Percentiles rank a stretch among this genome's conserved stretches.
phyloP scores from a whole-genome alignment of 2,329 filamentous ascomycete genomes.

The Pseudogymnoascus sp. region DNA sequence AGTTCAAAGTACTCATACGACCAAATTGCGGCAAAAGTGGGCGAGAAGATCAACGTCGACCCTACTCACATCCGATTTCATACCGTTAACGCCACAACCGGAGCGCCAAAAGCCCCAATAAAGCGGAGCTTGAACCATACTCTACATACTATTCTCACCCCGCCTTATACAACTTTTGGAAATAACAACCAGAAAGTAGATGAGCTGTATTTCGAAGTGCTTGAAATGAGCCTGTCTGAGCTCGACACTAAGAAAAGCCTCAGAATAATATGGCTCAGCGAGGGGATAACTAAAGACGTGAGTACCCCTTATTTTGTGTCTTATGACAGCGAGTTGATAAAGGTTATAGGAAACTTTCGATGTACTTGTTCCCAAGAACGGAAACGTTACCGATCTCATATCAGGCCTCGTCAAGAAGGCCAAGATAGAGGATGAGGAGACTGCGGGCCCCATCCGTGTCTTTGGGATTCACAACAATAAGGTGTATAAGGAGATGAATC shows the following conservation, averaged over 20 bases:
- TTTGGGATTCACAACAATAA: conserved; percentile 79
- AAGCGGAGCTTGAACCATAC: conserved; percentile 56
- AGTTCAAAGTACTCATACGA: conserved; percentile 89
- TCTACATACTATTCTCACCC: conserved; percentile 69
- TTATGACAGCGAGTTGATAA: conserved; percentile 22
- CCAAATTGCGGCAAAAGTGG: conserved; percentile 74
- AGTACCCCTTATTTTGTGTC: conserved; percentile 23
- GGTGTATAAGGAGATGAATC: conserved; percentile 67
- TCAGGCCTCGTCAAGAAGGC: conserved; percentile 70
- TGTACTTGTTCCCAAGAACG: conserved; percentile 79
- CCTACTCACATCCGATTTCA: conserved; percentile 86
- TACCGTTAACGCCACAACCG: conserved; percentile 67
- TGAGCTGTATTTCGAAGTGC: conserved; percentile 79
- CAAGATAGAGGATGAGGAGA: conserved; percentile 63
- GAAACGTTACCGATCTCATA: conserved; percentile 70
- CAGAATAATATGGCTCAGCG: conserved; percentile 74
- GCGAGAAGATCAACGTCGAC: conserved; percentile 64
- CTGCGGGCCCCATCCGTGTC: conserved; percentile 62
- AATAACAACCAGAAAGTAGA: conserved; percentile 65
- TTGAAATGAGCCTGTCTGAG: conserved; percentile 90
- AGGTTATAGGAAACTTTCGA: conserved; percentile 61
- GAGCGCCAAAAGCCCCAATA: conserved; percentile 68
- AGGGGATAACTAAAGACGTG: conserved; percentile 87
- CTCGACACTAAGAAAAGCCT: conserved; percentile 85
- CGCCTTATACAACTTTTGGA: conserved; percentile 62